These are phyloP conservation scores for Neurospora sp. DNA, from an alignment of 2,329 filamentous ascomycete genomes.

Conservation along the genomic window DNA sequence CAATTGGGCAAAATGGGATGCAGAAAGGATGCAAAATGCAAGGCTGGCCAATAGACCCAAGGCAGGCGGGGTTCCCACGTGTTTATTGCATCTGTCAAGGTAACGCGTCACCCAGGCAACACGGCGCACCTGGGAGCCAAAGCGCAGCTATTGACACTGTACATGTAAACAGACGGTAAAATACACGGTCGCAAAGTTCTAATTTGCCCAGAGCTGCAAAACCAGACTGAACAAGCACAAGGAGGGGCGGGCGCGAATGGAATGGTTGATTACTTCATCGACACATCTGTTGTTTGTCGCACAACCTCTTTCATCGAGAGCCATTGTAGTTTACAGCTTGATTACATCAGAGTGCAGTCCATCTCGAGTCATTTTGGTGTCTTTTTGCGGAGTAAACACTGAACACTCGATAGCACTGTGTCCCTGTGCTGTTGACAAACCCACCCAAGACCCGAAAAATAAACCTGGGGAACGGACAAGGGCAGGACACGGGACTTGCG, in stretches of 20 bases:
- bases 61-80: background rate
- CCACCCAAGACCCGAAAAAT: background rate
- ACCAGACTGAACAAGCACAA: background rate
- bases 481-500: background rate
- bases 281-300: background rate
- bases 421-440: background rate
- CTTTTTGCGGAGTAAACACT: background rate
- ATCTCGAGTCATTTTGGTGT: background rate
- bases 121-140: background rate
- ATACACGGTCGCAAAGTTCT: background rate
- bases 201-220: background rate
- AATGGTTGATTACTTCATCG: background rate
- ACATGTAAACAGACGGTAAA: background rate
- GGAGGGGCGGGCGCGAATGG: background rate
- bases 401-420: background rate
- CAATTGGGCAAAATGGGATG: background rate
- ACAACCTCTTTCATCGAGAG: background rate
- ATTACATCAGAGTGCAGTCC: background rate
- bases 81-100: background rate
- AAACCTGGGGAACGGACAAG: background rate
- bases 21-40: background rate
- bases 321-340: background rate
- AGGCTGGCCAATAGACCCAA: background rate
- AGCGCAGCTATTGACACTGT: background rate
- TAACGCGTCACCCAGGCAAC: background rate